These are phyloP conservation scores for Pseudogymnoascus sp. DNA, from an alignment of 2,329 filamentous ascomycete genomes.

Conservation along the genomic window DNA sequence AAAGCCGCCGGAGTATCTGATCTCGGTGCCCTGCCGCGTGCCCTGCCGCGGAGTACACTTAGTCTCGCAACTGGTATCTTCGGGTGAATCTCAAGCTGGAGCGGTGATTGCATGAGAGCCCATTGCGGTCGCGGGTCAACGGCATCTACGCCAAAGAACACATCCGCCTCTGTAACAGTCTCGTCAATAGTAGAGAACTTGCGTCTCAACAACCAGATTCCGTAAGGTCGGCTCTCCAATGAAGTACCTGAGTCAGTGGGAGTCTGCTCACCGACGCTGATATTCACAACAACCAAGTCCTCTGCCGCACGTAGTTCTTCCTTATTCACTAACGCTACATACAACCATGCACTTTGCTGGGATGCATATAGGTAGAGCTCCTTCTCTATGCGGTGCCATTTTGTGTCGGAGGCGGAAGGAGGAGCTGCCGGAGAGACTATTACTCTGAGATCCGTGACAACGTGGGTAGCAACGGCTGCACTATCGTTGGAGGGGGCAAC, in stretches of 20 bases:
- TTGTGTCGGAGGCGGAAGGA: constrained; percentile 22
- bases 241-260: constrained; percentile 44
- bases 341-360: neutral
- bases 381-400: neutral
- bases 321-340: neutral
- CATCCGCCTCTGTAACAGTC: constrained; percentile 59
- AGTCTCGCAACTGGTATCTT: constrained; percentile 34
- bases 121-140: constrained; percentile 81
- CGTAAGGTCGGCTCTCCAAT: constrained; percentile 59
- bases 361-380: neutral
- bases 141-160: constrained; percentile 64
- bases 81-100: constrained; percentile 31
- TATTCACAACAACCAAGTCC: neutral
- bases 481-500: constrained; percentile 19
- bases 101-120: constrained; percentile 38
- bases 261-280: constrained; percentile 31
- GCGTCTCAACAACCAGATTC: constrained; percentile 54
- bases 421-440: constrained; percentile 23
- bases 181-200: constrained; percentile 35
- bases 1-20: neutral
- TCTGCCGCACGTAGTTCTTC: neutral
- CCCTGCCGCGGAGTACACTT: constrained; percentile 26
- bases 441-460: constrained; percentile 33
- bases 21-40: constrained; percentile 13
- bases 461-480: constrained; percentile 19